Evolutionary conservation across 805 yeast genomes (phyloP), one percentile per base, ranked within the genome.

Genomic region (Yamadazyma takamatsuzukensis): DNA sequence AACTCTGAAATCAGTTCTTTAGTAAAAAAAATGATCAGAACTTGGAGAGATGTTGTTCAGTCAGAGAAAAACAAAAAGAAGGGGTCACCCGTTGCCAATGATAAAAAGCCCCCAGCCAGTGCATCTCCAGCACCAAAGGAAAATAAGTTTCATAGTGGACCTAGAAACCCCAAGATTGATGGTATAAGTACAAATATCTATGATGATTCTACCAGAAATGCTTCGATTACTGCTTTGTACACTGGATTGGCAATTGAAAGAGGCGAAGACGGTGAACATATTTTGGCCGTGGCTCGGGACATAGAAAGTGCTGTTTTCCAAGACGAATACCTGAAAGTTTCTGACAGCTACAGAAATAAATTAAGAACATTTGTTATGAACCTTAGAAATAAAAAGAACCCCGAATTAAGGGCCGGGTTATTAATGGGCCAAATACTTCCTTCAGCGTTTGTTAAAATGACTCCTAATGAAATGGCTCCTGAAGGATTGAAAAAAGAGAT

Each of bases 391-490:
- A 84, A 84, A 58, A 83, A 83, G 53, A 93, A 93, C 54, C 95
- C 96, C 4, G 87, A 81, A 41, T 69, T 93, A 39, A 75, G 97
- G 46, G 67, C 64, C 8, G 74, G 81, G 38, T 72, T 93, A 22
- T 71, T 81, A 14, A 59, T 68, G 15, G 83, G 86, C n/a, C 80
- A 76, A 35, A 70, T 93, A 26, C 44, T 70, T 19, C 78, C 96
- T 1, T 60, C 68, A 10, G 72, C 76, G 29, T 74, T 93, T 45
- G 80, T 83, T 29, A 72, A 60, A 21, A 89, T 94, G 95, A 68
- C 81, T 21, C 90, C 96, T n/a, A 86, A 82, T 52, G 98, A 93
- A 46, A 73, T 93, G 79, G 97, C 97, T 0, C 95, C 97, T 3
- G 96, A 85, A 51, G 78, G 86, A 21, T 72, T 93, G 47, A 86